Percentiles rank a stretch among this genome's conserved stretches.
Conservation (phyloP, 345 rosid genomes). For the Rubroshorea leprosula region DNA sequence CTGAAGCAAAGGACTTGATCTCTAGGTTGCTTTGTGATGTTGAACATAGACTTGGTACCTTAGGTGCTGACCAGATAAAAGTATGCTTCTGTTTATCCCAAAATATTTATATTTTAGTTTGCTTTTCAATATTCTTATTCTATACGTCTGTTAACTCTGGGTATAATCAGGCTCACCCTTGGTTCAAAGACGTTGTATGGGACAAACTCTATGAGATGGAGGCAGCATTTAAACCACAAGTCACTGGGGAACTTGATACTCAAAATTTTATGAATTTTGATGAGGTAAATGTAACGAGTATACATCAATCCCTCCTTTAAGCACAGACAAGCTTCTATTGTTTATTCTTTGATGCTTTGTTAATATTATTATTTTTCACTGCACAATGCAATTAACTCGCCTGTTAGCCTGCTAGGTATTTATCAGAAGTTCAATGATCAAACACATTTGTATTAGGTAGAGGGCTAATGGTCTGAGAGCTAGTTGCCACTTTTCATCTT, state of each 20-base stretch:
- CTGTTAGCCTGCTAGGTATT: too few relatives aligned
- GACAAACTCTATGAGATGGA: conserved; percentile 74
- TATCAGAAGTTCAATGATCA: too few relatives aligned
- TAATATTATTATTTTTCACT: too few relatives aligned
- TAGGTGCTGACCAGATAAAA: conserved; percentile 63
- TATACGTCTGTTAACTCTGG: conserved; percentile 16
- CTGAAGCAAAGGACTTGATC: conserved; percentile 76
- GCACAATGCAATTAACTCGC: too few relatives aligned
- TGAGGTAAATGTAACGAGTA: conserved; percentile 44
- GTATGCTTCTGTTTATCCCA: conserved; percentile 27
- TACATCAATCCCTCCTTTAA: background rate
- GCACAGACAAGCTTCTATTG: too few relatives aligned
- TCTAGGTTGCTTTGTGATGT: conserved; percentile 77
- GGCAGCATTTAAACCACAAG: conserved; percentile 87
- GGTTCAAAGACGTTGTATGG: conserved; percentile 88
- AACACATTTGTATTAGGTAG: too few relatives aligned
- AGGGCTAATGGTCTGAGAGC: too few relatives aligned
- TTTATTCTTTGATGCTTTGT: too few relatives aligned
- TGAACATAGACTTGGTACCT: conserved; percentile 79
- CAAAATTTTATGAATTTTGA: conserved; percentile 89
- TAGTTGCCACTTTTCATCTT: too few relatives aligned
- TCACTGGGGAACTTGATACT: conserved; percentile 80
- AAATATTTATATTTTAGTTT: conserved; percentile 10
- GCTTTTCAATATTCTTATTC: conserved; percentile 4
- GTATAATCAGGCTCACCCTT: conserved; percentile 68